Percentiles rank a stretch among this genome's conserved stretches.
Conservation (phyloP, 1,284 basidiomycete species). For the Cryptococcus floricola region DNA sequence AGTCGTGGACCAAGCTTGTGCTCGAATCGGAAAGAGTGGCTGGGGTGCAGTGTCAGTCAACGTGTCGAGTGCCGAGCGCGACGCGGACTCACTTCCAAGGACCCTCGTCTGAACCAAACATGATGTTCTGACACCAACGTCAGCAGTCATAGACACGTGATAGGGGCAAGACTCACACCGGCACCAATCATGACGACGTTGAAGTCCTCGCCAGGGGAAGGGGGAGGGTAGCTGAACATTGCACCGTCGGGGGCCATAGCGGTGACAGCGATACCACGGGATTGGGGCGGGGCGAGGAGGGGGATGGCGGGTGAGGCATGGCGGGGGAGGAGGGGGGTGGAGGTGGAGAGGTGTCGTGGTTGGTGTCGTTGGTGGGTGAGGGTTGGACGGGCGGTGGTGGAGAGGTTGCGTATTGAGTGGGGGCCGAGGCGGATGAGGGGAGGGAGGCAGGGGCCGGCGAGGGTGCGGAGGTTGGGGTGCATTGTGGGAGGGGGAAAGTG, state of each 20-base stretch:
- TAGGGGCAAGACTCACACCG: constrained; percentile 51
- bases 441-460: constrained; percentile 16
- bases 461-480: constrained; percentile 35
- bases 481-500: constrained; percentile 3
- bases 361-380: constrained; percentile 4
- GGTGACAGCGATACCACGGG: constrained; percentile 39
- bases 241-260: constrained; percentile 29
- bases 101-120: constrained; percentile 85
- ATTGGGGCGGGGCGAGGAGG: constrained; percentile 3
- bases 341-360: constrained; percentile 15
- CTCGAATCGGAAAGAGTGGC: constrained; percentile 92
- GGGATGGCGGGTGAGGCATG: constrained; percentile 3
- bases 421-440: constrained; percentile 18
- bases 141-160: neutral
- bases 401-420: constrained; percentile 4
- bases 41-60: constrained; percentile 46
- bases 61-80: neutral
- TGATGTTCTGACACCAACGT: constrained; percentile 60
- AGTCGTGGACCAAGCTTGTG: constrained; percentile 93
- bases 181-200: constrained; percentile 89
- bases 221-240: constrained; percentile 45
- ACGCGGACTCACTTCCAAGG: constrained; percentile 41
- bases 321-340: constrained; percentile 24
- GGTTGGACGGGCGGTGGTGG: constrained; percentile 7
- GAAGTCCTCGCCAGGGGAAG: constrained; percentile 60